Evolutionary conservation across 495 filamentous ascomycete species (phyloP).

Genomic region (Xylaria scruposa): DNA sequence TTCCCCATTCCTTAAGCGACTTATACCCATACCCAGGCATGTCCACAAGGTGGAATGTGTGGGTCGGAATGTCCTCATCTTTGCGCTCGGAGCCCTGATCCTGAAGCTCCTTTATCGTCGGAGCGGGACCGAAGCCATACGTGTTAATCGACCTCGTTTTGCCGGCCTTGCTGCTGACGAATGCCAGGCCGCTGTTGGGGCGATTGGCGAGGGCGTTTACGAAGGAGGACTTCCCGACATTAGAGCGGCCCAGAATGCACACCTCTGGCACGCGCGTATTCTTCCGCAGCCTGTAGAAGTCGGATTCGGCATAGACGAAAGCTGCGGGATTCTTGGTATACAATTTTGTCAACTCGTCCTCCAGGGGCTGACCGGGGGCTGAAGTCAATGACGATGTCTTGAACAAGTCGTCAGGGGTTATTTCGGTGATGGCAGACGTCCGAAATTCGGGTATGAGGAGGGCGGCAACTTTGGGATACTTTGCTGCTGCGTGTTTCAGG

Average conservation of each 20-base stretch:
- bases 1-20: conserved; percentile 79
- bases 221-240: conserved; percentile 90
- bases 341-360: conserved; percentile 59
- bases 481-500: conserved; percentile 13
- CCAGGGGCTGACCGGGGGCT: conserved; percentile 29
- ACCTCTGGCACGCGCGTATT: conserved; percentile 65
- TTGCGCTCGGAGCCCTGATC: conserved; percentile 36
- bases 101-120: conserved; percentile 29
- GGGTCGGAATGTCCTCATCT: conserved; percentile 57
- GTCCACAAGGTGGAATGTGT: conserved; percentile 75
- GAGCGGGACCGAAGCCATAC: conserved; percentile 71
- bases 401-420: conserved; percentile 32
- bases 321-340: conserved; percentile 67
- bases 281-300: conserved; percentile 71
- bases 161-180: conserved; percentile 76
- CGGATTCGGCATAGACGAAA: conserved; percentile 73
- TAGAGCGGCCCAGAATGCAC: conserved; percentile 74
- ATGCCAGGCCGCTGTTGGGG: conserved; percentile 51
- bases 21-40: conserved; percentile 94
- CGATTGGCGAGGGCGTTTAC: conserved; percentile 80
- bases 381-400: conserved; percentile 28
- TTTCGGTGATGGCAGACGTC: conserved; percentile 19
- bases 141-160: conserved; percentile 84
- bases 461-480: conserved; percentile 32
- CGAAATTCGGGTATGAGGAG: conserved; percentile 34